A percentile compares a stretch with the other conserved stretches of the same genome.
Evolutionary conservation across 805 yeast species (phyloP).

Genomic region (Hanseniaspora occidentalis): DNA sequence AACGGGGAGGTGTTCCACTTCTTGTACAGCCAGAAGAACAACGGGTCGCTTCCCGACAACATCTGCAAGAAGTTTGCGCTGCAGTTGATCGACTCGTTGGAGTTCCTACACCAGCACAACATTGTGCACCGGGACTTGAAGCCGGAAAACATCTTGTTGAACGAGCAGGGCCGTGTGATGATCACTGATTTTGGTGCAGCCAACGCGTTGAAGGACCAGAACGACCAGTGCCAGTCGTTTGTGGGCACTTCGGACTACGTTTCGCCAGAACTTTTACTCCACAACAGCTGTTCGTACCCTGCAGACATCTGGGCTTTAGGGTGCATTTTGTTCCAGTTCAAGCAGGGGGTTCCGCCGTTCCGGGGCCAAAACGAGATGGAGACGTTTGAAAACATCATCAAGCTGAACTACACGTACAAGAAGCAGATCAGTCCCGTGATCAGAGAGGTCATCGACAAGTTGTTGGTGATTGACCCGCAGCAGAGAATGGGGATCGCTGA

Average conservation of each 20-base stretch:
- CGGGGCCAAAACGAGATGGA: constrained; percentile 75
- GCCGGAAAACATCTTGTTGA: constrained; percentile 69
- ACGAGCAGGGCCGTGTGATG: constrained; percentile 75
- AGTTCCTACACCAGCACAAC: constrained; percentile 66
- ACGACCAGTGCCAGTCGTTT: constrained; percentile 51
- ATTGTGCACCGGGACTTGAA: constrained; percentile 89
- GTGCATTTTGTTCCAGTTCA: constrained; percentile 72
- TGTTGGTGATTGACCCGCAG: constrained; percentile 62
- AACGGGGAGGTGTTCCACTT: constrained; percentile 86
- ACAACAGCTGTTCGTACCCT: constrained; percentile 70
- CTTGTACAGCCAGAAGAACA: constrained; percentile 34
- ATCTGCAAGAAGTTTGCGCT: constrained; percentile 71
- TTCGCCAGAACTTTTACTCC: constrained; percentile 74
- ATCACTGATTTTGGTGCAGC: constrained; percentile 99
- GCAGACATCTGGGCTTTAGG: constrained; percentile 94
- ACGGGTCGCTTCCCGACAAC: constrained; percentile 61
- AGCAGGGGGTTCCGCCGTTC: constrained; percentile 80
- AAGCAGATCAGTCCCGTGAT: constrained; percentile 44
- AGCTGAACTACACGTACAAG: constrained; percentile 56
- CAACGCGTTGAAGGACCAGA: constrained; percentile 28
- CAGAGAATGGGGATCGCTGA: constrained; percentile 44
- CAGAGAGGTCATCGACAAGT: constrained; percentile 50
- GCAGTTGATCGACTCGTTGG: constrained; percentile 84
- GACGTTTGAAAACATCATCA: constrained; percentile 81
- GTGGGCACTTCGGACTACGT: constrained; percentile 98